Conservation (phyloP, 805 yeast genomes). For the Sugiyamaella boreocaroliniensis region DNA sequence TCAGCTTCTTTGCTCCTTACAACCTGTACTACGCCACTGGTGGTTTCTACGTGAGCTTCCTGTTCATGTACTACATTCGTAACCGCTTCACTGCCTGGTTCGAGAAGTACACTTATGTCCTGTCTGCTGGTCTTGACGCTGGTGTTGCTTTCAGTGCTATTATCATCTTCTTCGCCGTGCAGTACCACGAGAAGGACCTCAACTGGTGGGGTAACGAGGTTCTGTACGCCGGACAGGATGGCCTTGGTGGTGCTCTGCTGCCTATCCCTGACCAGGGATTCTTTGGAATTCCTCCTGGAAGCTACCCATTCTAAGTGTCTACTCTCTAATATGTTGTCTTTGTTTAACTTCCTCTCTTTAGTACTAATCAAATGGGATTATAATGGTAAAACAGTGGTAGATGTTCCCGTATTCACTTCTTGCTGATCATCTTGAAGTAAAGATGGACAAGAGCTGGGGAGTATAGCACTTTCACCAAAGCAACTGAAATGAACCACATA, state of each 20-base stretch:
- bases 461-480: too few species aligned
- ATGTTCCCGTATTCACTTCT: too few species aligned
- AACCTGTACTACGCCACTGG: constrained; percentile 39
- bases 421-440: too few species aligned
- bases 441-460: too few species aligned
- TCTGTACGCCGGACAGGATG: constrained; percentile 7
- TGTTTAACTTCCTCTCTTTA: too few species aligned
- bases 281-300: background rate
- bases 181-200: constrained; percentile 37
- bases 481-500: too few species aligned
- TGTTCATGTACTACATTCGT: constrained; percentile 43
- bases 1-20: constrained; percentile 28
- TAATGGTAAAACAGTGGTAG: too few species aligned
- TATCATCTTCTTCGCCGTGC: constrained; percentile 48
- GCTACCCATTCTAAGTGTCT: background rate
- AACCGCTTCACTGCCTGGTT: constrained; percentile 50
- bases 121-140: constrained; percentile 51
- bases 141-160: constrained; percentile 58
- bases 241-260: constrained; percentile 8
- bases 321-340: too few species aligned
- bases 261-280: constrained; percentile 17
- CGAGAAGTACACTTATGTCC: constrained; percentile 42
- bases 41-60: constrained; percentile 35
- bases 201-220: constrained; percentile 58
- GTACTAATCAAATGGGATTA: too few species aligned